Conservation (phyloP, 352 stramenopile species). For the Pythium rishiriense region DNA sequence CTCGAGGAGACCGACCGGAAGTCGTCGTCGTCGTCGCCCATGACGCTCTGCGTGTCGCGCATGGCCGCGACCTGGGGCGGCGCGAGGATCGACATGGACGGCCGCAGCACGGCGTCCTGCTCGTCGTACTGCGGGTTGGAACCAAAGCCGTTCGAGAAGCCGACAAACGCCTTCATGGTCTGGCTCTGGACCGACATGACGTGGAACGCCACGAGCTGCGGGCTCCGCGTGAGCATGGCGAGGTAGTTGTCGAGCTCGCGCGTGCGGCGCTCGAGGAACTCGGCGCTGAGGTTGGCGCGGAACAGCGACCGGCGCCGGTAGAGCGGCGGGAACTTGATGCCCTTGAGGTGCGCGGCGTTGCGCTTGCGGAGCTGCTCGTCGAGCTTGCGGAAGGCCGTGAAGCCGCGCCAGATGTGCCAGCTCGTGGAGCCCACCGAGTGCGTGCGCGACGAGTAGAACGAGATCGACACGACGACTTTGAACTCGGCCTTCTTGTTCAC, state of each 20-base stretch:
- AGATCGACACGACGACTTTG: constrained; percentile 68
- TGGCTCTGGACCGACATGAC: constrained; percentile 68
- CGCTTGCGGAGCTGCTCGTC: constrained; percentile 81
- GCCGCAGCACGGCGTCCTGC: constrained; percentile 51
- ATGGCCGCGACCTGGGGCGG: constrained; percentile 41
- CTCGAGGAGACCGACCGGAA: constrained; percentile 75
- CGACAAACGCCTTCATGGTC: constrained; percentile 80
- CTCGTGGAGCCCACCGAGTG: constrained; percentile 62
- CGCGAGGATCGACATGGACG: constrained; percentile 67
- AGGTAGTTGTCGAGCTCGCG: constrained; percentile 82
- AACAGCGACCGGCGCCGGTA: constrained; percentile 72
- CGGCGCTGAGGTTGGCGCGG: constrained; percentile 56
- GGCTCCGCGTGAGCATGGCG: constrained; percentile 52
- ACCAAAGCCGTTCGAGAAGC: constrained; percentile 74
- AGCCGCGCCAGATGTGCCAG: constrained; percentile 85
- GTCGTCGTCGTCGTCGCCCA: constrained; percentile 77
- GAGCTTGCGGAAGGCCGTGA: constrained; percentile 79
- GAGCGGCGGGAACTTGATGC: constrained; percentile 82
- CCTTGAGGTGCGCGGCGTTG: constrained; percentile 69
- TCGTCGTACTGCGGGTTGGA: constrained; percentile 71
- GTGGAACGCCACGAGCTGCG: constrained; percentile 77
- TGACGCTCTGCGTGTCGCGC: constrained; percentile 58
- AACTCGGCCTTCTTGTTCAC: constrained; percentile 82
- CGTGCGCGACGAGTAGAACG: constrained; percentile 76
- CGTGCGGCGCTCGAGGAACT: constrained; percentile 64